Evolutionary conservation across 108 stramenopile species (phyloP), one percentile per base, ranked within the genome.

Genomic region (Cyclotella kingstonii): DNA sequence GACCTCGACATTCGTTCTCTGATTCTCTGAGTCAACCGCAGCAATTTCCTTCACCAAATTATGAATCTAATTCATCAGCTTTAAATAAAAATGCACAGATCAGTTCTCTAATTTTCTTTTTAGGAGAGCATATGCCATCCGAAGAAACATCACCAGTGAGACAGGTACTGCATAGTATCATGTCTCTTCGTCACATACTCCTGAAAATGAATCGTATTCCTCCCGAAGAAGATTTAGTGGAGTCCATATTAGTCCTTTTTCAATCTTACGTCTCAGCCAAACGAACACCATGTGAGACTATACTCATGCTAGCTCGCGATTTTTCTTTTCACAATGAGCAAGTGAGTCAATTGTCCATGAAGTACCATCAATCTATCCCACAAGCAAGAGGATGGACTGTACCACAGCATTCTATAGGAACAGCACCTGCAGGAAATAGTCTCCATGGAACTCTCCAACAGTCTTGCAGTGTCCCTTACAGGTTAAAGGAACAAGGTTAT

Each of bases 261-360:
- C 63, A 74, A 18, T 84, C 83, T 0, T 86, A 86, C 58, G 25
- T 72, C 11, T 31, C 56, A 10, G 65, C 76, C n/a, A 78, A 81
- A 2, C 57, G 80, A 8, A 31, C 69, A 4, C 38, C 60, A 2
- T n/a, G 47, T 18, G 85, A 87, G 19, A 79, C 81, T 49, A 79
- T 82, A 11, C 60, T 76, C 62, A 76, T 88, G 81, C 70, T 86
- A 23, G 77, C 81, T 29, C 59, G 90, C 18, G 90, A 91, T 50
- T 91, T 52, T 54, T 78, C 83, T 57, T 73, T 87, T 23, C 54
- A 64, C 29, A 27, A 22, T 9, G 30, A 19, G 41, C 54, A 48
- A 4, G 9, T 19, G 2, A 39, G 30, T 0, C 57, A 58, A 11
- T 17, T 28, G 25, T n/a, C n/a, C n/a, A n/a, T n/a, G n/a, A n/a